A percentile compares a stretch with the other conserved stretches of the same genome.
Evolutionary conservation across 2,329 filamentous ascomycete genomes (phyloP).

Genomic region (Ceratocystis smalleyi): DNA sequence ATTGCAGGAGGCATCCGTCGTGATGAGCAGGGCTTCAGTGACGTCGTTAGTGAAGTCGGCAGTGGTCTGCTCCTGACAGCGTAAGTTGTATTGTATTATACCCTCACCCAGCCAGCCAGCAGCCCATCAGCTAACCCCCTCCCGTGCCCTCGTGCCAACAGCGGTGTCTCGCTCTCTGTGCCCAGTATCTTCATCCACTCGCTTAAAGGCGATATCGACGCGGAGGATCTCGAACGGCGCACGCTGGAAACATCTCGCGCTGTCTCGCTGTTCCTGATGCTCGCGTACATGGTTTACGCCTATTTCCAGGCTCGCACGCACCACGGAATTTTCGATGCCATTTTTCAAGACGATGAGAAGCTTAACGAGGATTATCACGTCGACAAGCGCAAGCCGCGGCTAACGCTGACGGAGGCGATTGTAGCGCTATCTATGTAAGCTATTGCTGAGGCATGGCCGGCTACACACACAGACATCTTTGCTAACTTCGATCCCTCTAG

Average conservation of each 20-base stretch:
- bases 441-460: not conserved
- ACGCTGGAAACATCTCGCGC: conserved; percentile 54
- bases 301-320: conserved; percentile 65
- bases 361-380: conserved; percentile 48
- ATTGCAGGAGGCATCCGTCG: conserved; percentile 56
- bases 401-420: conserved; percentile 59
- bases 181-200: conserved; percentile 42
- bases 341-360: conserved; percentile 56
- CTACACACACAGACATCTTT: too few relatives aligned
- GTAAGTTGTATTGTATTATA: conserved; percentile 32
- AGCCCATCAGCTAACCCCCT: not conserved
- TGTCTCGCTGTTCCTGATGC: conserved; percentile 53
- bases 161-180: conserved; percentile 27
- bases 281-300: conserved; percentile 51
- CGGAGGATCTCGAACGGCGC: conserved; percentile 31
- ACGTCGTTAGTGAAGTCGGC: conserved; percentile 63
- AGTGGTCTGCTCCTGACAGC: conserved; percentile 63
- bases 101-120: not conserved
- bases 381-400: conserved; percentile 46
- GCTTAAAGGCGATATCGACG: conserved; percentile 23
- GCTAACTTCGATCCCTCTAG: conserved; percentile 24
- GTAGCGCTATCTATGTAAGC: conserved; percentile 36
- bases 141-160: conserved; percentile 13
- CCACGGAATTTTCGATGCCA: conserved; percentile 59
- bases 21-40: conserved; percentile 55